Conservation (phyloP, 2,329 filamentous ascomycete genomes). For the Aspergillus sp. region DNA sequence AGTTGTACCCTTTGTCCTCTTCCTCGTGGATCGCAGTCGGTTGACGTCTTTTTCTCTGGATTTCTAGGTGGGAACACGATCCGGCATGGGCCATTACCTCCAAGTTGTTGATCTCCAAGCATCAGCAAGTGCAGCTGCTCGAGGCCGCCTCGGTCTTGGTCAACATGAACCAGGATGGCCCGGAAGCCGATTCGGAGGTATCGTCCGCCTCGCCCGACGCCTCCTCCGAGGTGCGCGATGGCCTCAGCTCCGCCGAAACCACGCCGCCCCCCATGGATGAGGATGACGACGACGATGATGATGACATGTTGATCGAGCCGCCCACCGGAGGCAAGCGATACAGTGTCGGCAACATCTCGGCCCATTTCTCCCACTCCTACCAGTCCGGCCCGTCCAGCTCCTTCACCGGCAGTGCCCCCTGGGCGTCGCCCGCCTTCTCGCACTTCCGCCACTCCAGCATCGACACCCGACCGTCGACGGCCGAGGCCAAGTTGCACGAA, state of each 20-base stretch:
- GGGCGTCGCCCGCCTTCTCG: constrained; percentile 44
- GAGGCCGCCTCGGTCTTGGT: constrained; percentile 96
- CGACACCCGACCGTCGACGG: constrained; percentile 74
- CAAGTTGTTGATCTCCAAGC: constrained; percentile 97
- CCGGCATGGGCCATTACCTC: constrained; percentile 97
- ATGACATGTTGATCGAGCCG: constrained; percentile 48
- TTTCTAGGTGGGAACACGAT: constrained; percentile 93
- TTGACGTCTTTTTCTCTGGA: constrained; percentile 40
- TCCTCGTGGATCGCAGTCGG: constrained; percentile 24
- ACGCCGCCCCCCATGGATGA: constrained; percentile 82
- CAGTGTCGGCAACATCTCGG: constrained; percentile 45
- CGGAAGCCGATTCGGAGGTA: constrained; percentile 70
- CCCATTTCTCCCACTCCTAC: constrained; percentile 70
- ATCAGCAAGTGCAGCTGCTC: constrained; percentile 96
- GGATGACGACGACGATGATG: constrained; percentile 33
- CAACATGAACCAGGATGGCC: constrained; percentile 74
- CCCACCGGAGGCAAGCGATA: constrained; percentile 56
- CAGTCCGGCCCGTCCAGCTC: constrained; percentile 64
- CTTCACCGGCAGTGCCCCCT: constrained; percentile 54
- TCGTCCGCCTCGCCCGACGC: constrained; percentile 79
- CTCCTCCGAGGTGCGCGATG: constrained; percentile 71
- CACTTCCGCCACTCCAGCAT: constrained; percentile 72
- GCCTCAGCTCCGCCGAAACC: constrained; percentile 82
- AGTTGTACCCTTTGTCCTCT: constrained; percentile 23
- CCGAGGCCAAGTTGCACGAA: constrained; percentile 69